Evolutionary conservation across 495 filamentous ascomycete species (phyloP), one percentile per base, ranked within the genome.

Genomic region (Hypoxylon rickii): DNA sequence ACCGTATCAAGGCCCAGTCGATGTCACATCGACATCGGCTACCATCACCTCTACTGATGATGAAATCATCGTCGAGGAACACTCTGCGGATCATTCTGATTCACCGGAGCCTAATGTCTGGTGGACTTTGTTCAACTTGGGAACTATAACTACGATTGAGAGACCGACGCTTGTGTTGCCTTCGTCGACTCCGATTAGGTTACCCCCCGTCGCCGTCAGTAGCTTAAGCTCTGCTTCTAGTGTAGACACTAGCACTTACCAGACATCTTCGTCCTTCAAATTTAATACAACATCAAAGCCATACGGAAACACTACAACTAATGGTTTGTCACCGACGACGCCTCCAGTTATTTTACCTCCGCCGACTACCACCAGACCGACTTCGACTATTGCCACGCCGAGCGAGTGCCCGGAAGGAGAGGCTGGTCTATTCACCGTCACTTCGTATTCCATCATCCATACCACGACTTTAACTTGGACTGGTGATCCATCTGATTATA

Each of bases 381-480:
- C 40, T 1, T 46, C 31, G 31, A 20, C 38, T 24, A 56, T 54
- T 12, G n/a, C 44, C 32, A 47, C 61, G 12, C 48, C 59, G 13
- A 64, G 56, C 43, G 58, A 62, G 39, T 66, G 63, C 49, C 55
- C 65, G 21, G 17, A 44, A 8, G 44, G 34, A 24, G 39, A 47
- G 4, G 22, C 38, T 49, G 65, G 65, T 5, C 40, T 21, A 11
- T 16, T 61, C 13, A 63, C 55, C 1, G 46, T 66, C 37, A 66
- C 63, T 39, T 62, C 47, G 19, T 78, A 74, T 51, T 72, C 70
- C 3, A 63, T 78, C 39, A 54, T 74, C n/a, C 53, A 78, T 61
- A 77, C 75, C 2, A 67, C 65, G 39, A 78, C 77, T 1, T 65
- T 68, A 29, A 78, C 77, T 21, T 76, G 74, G 73, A 66, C 55